phyloP scores from a whole-genome alignment of 352 stramenopile genomes.

The Phytophthora parvispora region DNA sequence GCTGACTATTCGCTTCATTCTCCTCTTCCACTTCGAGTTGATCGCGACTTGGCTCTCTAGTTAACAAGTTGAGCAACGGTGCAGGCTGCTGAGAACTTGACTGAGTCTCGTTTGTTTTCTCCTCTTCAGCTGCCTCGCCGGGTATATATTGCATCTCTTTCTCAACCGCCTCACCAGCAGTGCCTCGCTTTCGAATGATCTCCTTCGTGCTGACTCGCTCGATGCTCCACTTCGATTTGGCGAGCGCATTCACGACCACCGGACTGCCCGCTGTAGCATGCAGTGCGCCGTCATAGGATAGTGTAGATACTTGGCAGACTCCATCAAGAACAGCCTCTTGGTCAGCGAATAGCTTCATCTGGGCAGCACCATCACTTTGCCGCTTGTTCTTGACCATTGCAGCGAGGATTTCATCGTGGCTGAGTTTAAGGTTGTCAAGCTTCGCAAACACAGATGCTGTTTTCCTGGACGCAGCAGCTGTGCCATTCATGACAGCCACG shows the following conservation, averaged over 20 bases:
- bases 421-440: slow-evolving; percentile 21
- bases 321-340: neutral
- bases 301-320: no score
- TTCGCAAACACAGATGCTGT: slow-evolving; percentile 14
- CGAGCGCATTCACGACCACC: no score
- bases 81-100: no score
- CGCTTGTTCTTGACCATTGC: slow-evolving; percentile 9
- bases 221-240: no score
- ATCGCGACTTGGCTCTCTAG: neutral
- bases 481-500: slow-evolving; percentile 23
- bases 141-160: no score
- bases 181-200: neutral
- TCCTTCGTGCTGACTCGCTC: no score
- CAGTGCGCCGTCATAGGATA: no score
- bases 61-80: neutral
- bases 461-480: slow-evolving; percentile 5
- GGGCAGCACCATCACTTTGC: neutral
- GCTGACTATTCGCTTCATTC: neutral
- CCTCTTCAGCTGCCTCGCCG: no score
- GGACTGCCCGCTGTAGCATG: no score
- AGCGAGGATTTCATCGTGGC: slow-evolving; percentile 17
- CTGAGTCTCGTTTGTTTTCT: no score
- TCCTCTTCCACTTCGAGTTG: neutral
- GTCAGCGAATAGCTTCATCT: neutral
- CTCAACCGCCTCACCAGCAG: no score